A percentile compares a stretch with the other conserved stretches of the same genome.
These are phyloP conservation scores for Pisolithus sp. DNA, from an alignment of 768 basidiomycete genomes.

Conservation along the genomic window DNA sequence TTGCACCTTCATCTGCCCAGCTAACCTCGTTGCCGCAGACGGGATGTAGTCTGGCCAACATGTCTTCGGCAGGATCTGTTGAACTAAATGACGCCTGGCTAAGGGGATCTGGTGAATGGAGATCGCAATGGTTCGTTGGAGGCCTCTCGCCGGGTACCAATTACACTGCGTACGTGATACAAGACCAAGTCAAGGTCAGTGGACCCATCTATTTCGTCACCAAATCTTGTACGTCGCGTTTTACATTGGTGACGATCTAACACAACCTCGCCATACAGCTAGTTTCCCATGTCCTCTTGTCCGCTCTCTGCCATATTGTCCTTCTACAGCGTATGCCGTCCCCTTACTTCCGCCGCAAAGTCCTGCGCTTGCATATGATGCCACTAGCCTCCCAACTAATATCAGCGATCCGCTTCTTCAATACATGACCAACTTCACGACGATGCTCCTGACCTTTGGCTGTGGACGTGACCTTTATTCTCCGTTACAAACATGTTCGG, in stretches of 20 bases:
- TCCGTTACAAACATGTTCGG: conserved; percentile 66
- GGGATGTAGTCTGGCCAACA: conserved; percentile 48
- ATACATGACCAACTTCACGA: conserved; percentile 69
- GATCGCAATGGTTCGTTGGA: conserved; percentile 61
- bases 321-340: conserved; percentile 59
- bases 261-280: conserved; percentile 25
- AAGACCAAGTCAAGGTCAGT: conserved; percentile 49
- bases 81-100: conserved; percentile 50
- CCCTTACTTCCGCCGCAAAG: conserved; percentile 52
- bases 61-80: conserved; percentile 32
- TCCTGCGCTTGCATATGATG: conserved; percentile 39
- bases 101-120: conserved; percentile 51
- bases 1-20: conserved; percentile 44
- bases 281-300: conserved; percentile 66
- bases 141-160: conserved; percentile 61
- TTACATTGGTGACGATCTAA: background rate
- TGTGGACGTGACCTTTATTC: conserved; percentile 81
- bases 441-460: conserved; percentile 61
- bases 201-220: conserved; percentile 69
- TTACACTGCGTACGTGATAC: conserved; percentile 68
- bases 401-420: conserved; percentile 48
- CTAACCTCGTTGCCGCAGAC: conserved; percentile 46
- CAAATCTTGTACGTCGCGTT: conserved; percentile 52
- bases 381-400: conserved; percentile 41
- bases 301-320: conserved; percentile 70